Evolutionary conservation across 768 basidiomycete species (phyloP), one percentile per base, ranked within the genome.

Genomic region (Kwoniella heveanensis): DNA sequence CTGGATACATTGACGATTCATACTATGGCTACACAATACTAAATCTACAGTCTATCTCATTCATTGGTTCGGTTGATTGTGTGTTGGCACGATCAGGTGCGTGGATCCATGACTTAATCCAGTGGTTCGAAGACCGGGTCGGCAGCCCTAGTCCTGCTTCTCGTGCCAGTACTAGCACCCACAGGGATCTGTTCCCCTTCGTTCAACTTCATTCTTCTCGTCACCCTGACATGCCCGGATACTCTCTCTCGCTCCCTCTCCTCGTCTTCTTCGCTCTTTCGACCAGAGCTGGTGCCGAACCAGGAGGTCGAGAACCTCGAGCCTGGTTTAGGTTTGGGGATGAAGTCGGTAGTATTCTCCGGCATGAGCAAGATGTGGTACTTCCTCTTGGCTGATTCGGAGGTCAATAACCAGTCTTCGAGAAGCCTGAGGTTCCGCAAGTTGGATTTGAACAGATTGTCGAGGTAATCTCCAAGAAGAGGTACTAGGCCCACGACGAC

Each of bases 351-450:
- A 9, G 49, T 49, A 1, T 32, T 60, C 54, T 70, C 72, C 7
- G 79, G 79, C 79, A 80, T 80, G 44, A 80, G 57, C 1, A 80
- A 63, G 51, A 80, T 77, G 56, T 77, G 72, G 65, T 74, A 80
- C 49, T 61, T 54, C 15, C 24, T 44, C 17, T 62, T 60, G 2
- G 63, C 60, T 19, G 26, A 2, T 29, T 65, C 68, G 8, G 55
- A 49, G 0, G 58, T 44, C 5, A 80, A 68, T 10, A 80, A 71
- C 68, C 73, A 79, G 13, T 64, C 60, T 68, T 80, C 74, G 17
- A 74, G 64, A 8, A 74, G 32, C 32, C 62, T 61, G 24, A 74
- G 61, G 64, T 79, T 80, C 1, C 76, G 68, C 2, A 80, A 64
- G 49, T 80, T 80, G 19, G 78, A 73, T 58, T 80, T 80, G 71